phyloP scores from a whole-genome alignment of 306 rosid species.

The Begonia masoniana region DNA sequence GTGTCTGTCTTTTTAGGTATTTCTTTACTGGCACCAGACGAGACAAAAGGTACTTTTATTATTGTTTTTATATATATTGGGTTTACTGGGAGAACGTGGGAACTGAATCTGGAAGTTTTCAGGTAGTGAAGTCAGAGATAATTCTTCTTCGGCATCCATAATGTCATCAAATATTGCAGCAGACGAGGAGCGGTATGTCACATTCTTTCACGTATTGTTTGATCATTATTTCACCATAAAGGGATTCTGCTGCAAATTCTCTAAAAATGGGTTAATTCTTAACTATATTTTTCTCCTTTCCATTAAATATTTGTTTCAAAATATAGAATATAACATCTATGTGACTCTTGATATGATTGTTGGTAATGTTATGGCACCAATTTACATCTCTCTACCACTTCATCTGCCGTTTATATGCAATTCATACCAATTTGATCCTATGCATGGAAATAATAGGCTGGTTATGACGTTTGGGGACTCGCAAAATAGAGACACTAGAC shows the following conservation, averaged over 20 bases:
- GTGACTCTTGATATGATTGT: no score
- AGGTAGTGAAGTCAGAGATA: constrained; percentile 63
- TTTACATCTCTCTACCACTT: constrained; percentile 1
- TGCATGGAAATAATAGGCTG: not conserved
- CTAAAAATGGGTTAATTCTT: no score
- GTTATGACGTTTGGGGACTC: constrained; percentile 43
- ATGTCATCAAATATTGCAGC: constrained; percentile 46
- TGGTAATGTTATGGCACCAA: no score
- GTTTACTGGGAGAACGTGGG: constrained; percentile 9
- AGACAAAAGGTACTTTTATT: constrained; percentile 55
- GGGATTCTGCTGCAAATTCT: no score
- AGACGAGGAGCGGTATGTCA: constrained; percentile 53
- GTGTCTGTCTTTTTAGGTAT: constrained; percentile 83
- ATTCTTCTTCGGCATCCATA: constrained; percentile 38
- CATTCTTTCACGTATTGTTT: not conserved
- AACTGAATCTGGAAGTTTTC: constrained; percentile 22
- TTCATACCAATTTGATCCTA: constrained; percentile 3
- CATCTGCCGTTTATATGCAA: not conserved
- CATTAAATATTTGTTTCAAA: no score
- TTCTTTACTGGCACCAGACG: constrained; percentile 94
- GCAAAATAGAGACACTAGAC: constrained; percentile 35
- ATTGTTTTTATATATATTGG: constrained; percentile 6
- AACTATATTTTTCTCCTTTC: no score
- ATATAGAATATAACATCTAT: no score
- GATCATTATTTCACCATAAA: not conserved